These are phyloP conservation scores for Eimeria brunetti DNA, from an alignment of 169 alveolate genomes.

Conservation along the genomic window DNA sequence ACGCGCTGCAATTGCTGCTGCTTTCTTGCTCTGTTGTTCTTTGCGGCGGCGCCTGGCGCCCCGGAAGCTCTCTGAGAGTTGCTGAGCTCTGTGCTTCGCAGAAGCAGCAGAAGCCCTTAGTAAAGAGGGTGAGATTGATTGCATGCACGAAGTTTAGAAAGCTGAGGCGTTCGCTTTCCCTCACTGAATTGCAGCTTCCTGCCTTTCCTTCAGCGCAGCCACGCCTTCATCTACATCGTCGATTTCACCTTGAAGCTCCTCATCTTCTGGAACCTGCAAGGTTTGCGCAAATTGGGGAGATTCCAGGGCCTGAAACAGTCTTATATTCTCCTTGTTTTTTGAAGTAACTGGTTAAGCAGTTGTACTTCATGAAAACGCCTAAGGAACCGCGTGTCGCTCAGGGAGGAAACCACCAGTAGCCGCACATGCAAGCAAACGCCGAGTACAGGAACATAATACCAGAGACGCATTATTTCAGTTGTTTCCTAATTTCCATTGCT, in stretches of 20 bases:
- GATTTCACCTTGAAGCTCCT: constrained; percentile 13
- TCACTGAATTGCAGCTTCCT: background rate
- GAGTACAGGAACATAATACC: background rate
- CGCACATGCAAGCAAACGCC: background rate
- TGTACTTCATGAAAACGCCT: background rate
- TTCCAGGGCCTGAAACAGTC: background rate
- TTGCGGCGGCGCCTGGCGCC: constrained; percentile 14
- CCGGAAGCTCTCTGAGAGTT: background rate
- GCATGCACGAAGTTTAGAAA: background rate
- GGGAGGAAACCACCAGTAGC: background rate
- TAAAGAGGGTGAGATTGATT: background rate
- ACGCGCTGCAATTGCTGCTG: background rate
- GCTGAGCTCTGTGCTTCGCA: constrained; percentile 1
- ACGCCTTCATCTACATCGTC: constrained; percentile 1
- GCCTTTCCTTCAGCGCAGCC: background rate
- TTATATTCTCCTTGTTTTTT: background rate
- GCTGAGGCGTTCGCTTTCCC: background rate
- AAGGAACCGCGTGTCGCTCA: background rate
- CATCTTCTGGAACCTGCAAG: constrained; percentile 9
- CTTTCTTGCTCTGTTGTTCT: background rate
- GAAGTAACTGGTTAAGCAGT: background rate
- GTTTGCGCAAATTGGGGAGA: background rate
- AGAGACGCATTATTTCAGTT: background rate
- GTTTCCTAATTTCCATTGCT: background rate
- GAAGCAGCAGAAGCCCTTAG: constrained; percentile 6